These are phyloP conservation scores for Claviceps sorghi DNA, from an alignment of 2,329 filamentous ascomycete genomes.

Conservation along the genomic window DNA sequence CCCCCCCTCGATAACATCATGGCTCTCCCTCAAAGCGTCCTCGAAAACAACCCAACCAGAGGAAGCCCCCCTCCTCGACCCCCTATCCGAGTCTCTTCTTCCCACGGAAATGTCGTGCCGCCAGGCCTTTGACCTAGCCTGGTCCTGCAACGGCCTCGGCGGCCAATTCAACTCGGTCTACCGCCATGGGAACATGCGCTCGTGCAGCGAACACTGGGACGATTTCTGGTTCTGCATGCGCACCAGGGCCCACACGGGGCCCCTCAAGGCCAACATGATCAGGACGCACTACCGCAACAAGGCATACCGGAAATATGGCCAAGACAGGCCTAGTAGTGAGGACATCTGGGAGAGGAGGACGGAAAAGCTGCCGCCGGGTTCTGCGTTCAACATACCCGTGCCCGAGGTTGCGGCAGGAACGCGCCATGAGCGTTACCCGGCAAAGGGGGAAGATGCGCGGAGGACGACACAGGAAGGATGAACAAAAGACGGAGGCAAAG, in stretches of 20 bases:
- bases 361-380: conserved; percentile 37
- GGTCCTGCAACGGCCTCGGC: conserved; percentile 83
- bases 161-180: conserved; percentile 89
- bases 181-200: conserved; percentile 62
- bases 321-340: conserved; percentile 59
- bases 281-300: conserved; percentile 54
- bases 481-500: conserved; percentile 10
- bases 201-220: conserved; percentile 74
- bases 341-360: conserved; percentile 74
- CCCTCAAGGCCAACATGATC: conserved; percentile 46
- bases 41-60: conserved; percentile 10
- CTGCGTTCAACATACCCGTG: conserved; percentile 29
- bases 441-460: conserved; percentile 20
- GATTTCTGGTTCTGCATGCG: conserved; percentile 99
- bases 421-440: conserved; percentile 29
- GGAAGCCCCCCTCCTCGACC: conserved; percentile 19
- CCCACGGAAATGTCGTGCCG: conserved; percentile 79
- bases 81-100: conserved; percentile 54
- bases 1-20: conserved; percentile 18
- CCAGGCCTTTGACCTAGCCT: conserved; percentile 79
- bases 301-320: conserved; percentile 47
- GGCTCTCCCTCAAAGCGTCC: conserved; percentile 21
- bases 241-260: conserved; percentile 46
- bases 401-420: conserved; percentile 23
- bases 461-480: conserved; percentile 20